These are phyloP conservation scores for Sporobolomyces roseus DNA, from an alignment of 768 basidiomycete species.

Conservation along the genomic window DNA sequence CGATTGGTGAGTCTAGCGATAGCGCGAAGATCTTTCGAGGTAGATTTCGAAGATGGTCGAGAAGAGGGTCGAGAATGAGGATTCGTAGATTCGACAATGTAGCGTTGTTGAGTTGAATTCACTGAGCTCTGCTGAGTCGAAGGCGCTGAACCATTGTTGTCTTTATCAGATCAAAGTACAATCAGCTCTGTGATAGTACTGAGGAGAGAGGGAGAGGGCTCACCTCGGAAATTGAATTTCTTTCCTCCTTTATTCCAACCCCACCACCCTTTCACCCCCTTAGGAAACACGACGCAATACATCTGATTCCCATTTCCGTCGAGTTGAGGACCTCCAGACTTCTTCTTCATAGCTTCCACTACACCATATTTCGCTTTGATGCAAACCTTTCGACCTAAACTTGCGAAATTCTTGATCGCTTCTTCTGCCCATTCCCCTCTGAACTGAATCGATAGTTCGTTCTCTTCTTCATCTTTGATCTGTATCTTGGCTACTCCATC, in stretches of 20 bases:
- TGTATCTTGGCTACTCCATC: background rate
- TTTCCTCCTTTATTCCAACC: background rate
- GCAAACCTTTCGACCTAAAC: background rate
- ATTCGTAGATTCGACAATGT: background rate
- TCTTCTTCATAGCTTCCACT: background rate
- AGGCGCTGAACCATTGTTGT: background rate
- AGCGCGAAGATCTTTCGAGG: conserved; percentile 5
- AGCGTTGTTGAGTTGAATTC: background rate
- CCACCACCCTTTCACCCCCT: background rate
- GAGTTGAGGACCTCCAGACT: background rate
- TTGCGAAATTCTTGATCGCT: background rate
- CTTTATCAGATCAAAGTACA: too few species aligned
- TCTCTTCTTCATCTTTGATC: background rate
- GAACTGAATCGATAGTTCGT: background rate
- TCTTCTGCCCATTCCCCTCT: conserved; percentile 4
- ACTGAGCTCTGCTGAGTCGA: conserved; percentile 1
- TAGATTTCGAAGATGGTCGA: background rate
- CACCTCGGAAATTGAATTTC: background rate
- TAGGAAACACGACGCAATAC: background rate
- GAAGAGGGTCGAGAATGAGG: conserved; percentile 11
- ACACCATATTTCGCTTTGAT: background rate
- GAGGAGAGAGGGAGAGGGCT: background rate
- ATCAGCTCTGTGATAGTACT: too few species aligned
- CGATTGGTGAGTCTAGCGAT: background rate
- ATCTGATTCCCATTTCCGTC: background rate